Conservation (phyloP, 148 eudicot species). For the Persicaria tinctoria region DNA sequence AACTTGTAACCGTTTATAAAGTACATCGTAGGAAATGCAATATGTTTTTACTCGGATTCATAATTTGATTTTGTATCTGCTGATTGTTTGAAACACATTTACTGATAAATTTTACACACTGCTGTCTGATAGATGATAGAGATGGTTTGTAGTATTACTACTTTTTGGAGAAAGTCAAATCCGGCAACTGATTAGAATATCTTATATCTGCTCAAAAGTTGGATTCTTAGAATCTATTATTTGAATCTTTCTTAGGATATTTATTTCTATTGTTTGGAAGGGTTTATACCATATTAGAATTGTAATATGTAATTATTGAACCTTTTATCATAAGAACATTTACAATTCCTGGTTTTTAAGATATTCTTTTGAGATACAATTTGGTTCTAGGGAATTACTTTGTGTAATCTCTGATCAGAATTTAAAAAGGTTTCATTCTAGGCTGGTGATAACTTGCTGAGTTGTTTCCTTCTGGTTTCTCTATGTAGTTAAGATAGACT, state of each 20-base stretch:
- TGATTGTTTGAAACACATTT: background rate
- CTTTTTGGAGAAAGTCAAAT: background rate
- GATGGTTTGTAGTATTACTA: slow-evolving; percentile 1
- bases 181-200: slow-evolving; percentile 2
- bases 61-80: background rate
- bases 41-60: background rate
- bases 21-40: background rate
- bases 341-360: background rate
- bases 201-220: background rate
- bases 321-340: background rate
- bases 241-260: background rate
- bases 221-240: background rate
- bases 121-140: background rate
- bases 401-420: background rate
- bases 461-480: background rate
- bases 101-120: background rate
- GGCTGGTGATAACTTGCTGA: background rate
- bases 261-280: background rate
- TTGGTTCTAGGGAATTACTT: background rate
- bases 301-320: background rate
- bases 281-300: background rate
- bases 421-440: background rate
- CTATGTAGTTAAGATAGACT: slow-evolving; percentile 57
- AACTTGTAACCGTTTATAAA: background rate
- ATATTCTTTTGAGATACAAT: background rate